Percentiles rank a stretch among this genome's conserved stretches.
These are phyloP conservation scores for Populus euphratica DNA, from an alignment of 345 rosid species.

Conservation along the genomic window DNA sequence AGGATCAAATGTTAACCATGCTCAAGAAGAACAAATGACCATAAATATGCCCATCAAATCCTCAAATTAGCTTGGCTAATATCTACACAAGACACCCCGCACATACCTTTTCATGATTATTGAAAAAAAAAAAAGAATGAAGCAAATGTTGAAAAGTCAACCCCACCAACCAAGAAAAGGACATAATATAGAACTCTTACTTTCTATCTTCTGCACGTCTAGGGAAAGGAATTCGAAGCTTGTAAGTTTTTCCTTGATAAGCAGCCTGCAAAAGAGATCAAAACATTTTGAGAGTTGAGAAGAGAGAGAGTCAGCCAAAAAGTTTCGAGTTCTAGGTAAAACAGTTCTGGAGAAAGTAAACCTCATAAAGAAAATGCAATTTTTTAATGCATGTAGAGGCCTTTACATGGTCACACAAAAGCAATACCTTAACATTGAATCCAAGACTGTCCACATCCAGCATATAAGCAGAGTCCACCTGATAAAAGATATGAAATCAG, in stretches of 20 bases:
- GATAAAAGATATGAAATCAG: conserved; percentile 20
- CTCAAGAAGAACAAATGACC: not conserved
- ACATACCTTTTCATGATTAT: no score
- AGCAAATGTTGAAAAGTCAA: no score
- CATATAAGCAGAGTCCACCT: conserved; percentile 87
- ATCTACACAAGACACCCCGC: not conserved
- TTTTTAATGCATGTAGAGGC: no score
- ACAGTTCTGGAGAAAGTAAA: no score
- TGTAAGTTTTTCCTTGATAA: conserved; percentile 59
- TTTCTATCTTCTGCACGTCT: conserved; percentile 75
- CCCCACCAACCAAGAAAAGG: no score
- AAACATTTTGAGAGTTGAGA: not conserved
- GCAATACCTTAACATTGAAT: conserved; percentile 75
- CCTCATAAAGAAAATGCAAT: no score
- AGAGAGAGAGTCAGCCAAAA: not conserved
- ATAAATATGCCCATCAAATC: not conserved
- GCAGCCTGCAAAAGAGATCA: conserved; percentile 44
- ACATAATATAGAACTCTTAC: conserved; percentile 35
- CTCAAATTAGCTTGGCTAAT: not conserved
- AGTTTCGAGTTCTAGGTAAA: not conserved
- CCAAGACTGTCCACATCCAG: conserved; percentile 89
- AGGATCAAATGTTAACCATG: not conserved
- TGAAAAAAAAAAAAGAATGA: no score
- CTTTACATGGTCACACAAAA: not conserved
- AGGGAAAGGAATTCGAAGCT: conserved; percentile 81